Evolutionary conservation across 805 yeast genomes (phyloP).

Genomic region (Candida nanaspora): DNA sequence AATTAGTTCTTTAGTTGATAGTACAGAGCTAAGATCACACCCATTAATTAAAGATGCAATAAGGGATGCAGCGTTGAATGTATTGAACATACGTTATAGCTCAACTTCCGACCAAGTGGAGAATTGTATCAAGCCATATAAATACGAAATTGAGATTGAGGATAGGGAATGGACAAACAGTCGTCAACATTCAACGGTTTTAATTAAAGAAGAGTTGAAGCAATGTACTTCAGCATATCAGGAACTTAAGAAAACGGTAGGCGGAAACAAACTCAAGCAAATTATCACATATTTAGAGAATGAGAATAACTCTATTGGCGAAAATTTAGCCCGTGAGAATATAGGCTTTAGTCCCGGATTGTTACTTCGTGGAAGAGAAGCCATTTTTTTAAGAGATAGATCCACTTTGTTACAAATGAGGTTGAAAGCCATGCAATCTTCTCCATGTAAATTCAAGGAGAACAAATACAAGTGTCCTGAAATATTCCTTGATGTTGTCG

Average conservation of each 20-base stretch:
- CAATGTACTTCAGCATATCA: constrained; percentile 69
- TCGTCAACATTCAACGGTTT: constrained; percentile 64
- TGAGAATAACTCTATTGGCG: constrained; percentile 27
- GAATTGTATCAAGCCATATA: constrained; percentile 95
- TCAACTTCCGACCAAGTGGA: constrained; percentile 98
- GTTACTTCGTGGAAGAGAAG: constrained; percentile 75
- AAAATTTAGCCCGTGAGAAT: constrained; percentile 54
- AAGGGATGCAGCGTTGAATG: constrained; percentile 75
- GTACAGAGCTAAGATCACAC: constrained; percentile 73
- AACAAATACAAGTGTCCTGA: constrained; percentile 93
- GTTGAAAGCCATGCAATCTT: constrained; percentile 64
- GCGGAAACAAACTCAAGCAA: constrained; percentile 76
- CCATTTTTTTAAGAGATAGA: constrained; percentile 71
- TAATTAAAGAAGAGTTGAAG: constrained; percentile 76
- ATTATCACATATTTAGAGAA: constrained; percentile 68
- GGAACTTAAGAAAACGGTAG: constrained; percentile 59
- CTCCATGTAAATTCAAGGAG: constrained; percentile 68
- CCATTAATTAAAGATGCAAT: constrained; percentile 81
- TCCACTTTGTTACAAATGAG: constrained; percentile 65
- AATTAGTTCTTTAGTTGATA: constrained; percentile 63
- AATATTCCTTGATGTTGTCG: constrained; percentile 83
- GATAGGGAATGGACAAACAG: constrained; percentile 88
- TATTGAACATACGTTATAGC: constrained; percentile 69
- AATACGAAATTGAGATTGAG: constrained; percentile 94
- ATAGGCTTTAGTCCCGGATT: constrained; percentile 78